A percentile compares a stretch with the other conserved stretches of the same genome.
Conservation (phyloP, 176 grass and related monocot species). For the Oryza glaberrima region DNA sequence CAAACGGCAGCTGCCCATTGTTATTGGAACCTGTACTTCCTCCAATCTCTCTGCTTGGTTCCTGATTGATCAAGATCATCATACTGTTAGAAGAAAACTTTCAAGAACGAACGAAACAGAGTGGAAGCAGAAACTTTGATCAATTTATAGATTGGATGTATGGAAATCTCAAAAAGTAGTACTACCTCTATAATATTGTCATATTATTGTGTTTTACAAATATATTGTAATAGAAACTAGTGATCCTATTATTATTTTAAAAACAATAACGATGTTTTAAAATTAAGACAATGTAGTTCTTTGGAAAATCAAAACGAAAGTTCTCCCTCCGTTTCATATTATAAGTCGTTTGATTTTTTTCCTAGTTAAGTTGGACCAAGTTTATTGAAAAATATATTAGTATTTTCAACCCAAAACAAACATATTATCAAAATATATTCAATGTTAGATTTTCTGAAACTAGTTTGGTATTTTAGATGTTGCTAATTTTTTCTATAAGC, state of each 20-base stretch:
- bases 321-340: too few relatives aligned
- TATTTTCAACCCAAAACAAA: too few relatives aligned
- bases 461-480: too few relatives aligned
- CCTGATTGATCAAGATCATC: constrained; percentile 23
- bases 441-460: too few relatives aligned
- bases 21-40: background rate
- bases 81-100: background rate
- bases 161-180: too few relatives aligned
- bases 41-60: background rate
- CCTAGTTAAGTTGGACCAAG: too few relatives aligned
- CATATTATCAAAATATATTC: too few relatives aligned
- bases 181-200: too few relatives aligned
- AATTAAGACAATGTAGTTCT: background rate
- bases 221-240: background rate
- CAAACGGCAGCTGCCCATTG: constrained; percentile 1
- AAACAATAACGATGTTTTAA: background rate
- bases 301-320: too few relatives aligned
- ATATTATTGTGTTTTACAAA: background rate
- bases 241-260: background rate
- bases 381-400: too few relatives aligned
- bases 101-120: background rate
- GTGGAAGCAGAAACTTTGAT: background rate
- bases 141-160: background rate
- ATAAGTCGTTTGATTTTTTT: too few relatives aligned
- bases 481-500: too few relatives aligned